Evolutionary conservation across 495 filamentous ascomycete genomes (phyloP), one percentile per base, ranked within the genome.

Genomic region (Tuber borchii): DNA sequence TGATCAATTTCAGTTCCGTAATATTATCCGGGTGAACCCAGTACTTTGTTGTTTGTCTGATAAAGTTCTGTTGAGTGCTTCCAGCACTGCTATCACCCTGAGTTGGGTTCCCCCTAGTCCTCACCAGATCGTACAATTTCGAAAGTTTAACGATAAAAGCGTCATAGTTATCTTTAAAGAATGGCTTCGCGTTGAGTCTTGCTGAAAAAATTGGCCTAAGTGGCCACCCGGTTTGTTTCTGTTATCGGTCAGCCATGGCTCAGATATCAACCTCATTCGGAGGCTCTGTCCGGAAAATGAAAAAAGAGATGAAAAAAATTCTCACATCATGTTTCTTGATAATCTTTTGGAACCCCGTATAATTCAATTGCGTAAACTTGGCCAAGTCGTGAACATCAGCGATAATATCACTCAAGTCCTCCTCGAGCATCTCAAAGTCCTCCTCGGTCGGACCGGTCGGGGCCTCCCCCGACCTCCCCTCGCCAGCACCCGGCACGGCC

Each of bases 21-120:
- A 99, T 95, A 82, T 99, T 98, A 84, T 99, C 96, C 12, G 92
- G 93, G 80, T 99, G 95, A 71, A 99, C 95, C 95, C 95, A 99
- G 87, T 98, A 99, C 83, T 99, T 99, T 3, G 95, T 99, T 0
- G 95, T 99, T 83, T 99, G 93, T 26, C 95, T 90, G 74, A 99
- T 88, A 81, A 99, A 99, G 85, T 93, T 99, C 80, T 93, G 95
- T 85, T 99, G 95, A 74, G 87, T 88, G 46, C 94, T 96, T 77
- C 95, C 95, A 44, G 95, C 96, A 31, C 94, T 86, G 76, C 92
- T 91, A 83, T 99, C 95, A 74, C 95, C 95, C 83, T 92, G 93
- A 77, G 93, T 91, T 0, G 95, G 95, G 82, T 95, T 93, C 77
- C 95, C 95, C 78, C 95, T 87, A 9, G 95, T 98, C 42, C 96